Evolutionary conservation across 1,284 basidiomycete genomes (phyloP).

Genomic region (Sanghuangporus baumii): DNA sequence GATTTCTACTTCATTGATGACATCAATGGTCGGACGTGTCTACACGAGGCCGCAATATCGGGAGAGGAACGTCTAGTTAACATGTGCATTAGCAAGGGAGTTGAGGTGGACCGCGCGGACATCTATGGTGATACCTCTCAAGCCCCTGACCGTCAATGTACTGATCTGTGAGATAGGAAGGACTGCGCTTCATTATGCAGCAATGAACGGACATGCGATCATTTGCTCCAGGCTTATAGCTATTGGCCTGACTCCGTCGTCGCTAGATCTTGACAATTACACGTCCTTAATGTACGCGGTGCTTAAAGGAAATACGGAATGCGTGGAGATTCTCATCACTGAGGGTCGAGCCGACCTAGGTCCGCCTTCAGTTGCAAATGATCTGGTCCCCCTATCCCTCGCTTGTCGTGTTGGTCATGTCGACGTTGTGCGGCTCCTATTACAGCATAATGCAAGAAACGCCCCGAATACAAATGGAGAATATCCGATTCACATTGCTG

Average conservation of each 20-base stretch:
- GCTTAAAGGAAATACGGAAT: slow-evolving; percentile 78
- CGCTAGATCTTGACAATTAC: slow-evolving; percentile 90
- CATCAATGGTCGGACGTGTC: slow-evolving; percentile 92
- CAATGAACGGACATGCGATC: slow-evolving; percentile 83
- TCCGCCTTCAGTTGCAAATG: slow-evolving; percentile 51
- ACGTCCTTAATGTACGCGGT: slow-evolving; percentile 92
- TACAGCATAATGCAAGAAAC: slow-evolving; percentile 74
- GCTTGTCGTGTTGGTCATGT: slow-evolving; percentile 89
- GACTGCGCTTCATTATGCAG: slow-evolving; percentile 92
- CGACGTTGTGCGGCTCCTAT: slow-evolving; percentile 76
- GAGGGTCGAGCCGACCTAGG: slow-evolving; percentile 58
- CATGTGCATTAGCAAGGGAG: slow-evolving; percentile 74
- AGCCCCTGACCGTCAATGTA: neutral
- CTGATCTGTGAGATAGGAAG: slow-evolving; percentile 33
- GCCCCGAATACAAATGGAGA: slow-evolving; percentile 91
- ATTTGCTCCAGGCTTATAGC: slow-evolving; percentile 78
- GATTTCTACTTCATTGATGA: slow-evolving; percentile 94
- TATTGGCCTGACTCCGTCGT: slow-evolving; percentile 58
- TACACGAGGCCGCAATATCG: slow-evolving; percentile 91
- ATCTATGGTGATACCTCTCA: slow-evolving; percentile 62
- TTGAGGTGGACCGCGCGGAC: slow-evolving; percentile 67
- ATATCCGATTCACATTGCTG: slow-evolving; percentile 96
- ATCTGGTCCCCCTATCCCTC: slow-evolving; percentile 85
- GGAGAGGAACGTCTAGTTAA: slow-evolving; percentile 79
- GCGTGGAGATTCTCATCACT: slow-evolving; percentile 74